These are phyloP conservation scores for Anaeramoeba ignava DNA, from an alignment of 78 protist genomes.

Conservation along the genomic window DNA sequence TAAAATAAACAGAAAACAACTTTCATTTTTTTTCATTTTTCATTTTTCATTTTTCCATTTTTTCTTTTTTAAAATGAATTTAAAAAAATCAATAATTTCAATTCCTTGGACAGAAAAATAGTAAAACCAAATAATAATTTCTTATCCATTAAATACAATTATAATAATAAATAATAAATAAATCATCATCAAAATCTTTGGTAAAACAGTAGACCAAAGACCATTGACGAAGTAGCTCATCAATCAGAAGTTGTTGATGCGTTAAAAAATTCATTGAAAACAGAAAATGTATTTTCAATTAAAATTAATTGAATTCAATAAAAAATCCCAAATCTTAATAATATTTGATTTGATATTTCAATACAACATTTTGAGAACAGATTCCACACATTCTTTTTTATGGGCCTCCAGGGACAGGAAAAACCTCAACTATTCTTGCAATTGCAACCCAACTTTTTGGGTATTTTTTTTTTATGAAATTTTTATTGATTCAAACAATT, in stretches of 20 bases:
- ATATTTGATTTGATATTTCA: too few species aligned
- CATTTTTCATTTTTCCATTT: too few species aligned
- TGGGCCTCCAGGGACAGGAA: not conserved
- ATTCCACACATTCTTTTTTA: not conserved
- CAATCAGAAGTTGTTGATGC: not conserved
- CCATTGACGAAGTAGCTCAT: not conserved
- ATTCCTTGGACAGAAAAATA: not conserved
- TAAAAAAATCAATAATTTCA: too few species aligned
- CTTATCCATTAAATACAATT: not conserved
- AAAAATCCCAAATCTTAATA: too few species aligned
- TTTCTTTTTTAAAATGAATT: too few species aligned
- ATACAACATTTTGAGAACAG: too few species aligned
- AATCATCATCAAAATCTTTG: not conserved
- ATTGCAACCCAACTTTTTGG: not conserved
- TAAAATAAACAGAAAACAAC: too few species aligned
- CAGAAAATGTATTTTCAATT: too few species aligned
- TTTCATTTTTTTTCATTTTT: too few species aligned
- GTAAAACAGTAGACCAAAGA: not conserved
- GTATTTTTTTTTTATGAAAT: too few species aligned
- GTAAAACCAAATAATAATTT: not conserved
- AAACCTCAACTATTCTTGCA: not conserved
- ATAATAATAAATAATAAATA: not conserved
- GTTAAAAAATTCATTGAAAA: not conserved
- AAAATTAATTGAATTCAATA: too few species aligned
- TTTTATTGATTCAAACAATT: too few species aligned